Evolutionary conservation across 1,284 basidiomycete species (phyloP).

Genomic region (Filobasidium uniguttulatum): DNA sequence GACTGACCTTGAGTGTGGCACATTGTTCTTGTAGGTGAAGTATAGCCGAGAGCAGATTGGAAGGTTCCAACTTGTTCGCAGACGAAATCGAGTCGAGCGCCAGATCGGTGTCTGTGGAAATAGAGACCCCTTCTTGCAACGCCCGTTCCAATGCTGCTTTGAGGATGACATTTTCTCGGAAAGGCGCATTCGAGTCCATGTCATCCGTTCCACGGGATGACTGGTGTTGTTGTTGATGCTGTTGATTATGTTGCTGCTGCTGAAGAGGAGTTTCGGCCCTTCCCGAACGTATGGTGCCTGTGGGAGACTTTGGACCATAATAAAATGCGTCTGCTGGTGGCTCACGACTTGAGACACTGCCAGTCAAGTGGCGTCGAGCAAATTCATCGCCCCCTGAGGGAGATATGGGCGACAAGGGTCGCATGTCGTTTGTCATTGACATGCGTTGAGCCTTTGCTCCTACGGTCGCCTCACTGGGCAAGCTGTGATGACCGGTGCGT

Average conservation of each 20-base stretch:
- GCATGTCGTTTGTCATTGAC: slow-evolving; percentile 26
- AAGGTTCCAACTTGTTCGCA: slow-evolving; percentile 24
- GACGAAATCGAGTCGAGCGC: background rate
- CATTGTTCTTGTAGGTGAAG: slow-evolving; percentile 80
- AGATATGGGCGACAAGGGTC: slow-evolving; percentile 37
- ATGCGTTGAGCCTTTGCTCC: too few relatives aligned
- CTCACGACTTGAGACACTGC: slow-evolving; percentile 1
- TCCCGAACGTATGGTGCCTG: slow-evolving; percentile 43
- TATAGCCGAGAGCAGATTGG: slow-evolving; percentile 54
- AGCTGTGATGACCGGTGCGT: too few relatives aligned
- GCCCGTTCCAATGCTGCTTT: slow-evolving; percentile 67
- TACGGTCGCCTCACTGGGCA: too few relatives aligned
- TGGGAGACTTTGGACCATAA: slow-evolving; percentile 46
- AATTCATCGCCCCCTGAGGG: background rate
- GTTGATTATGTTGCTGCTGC: slow-evolving; percentile 27
- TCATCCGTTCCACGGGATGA: slow-evolving; percentile 46
- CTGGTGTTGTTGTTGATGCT: slow-evolving; percentile 43
- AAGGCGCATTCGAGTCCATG: background rate
- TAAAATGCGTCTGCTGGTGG: slow-evolving; percentile 47
- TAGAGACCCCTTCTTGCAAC: slow-evolving; percentile 29
- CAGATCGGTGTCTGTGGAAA: too few relatives aligned
- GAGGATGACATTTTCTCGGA: slow-evolving; percentile 38
- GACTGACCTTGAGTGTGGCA: slow-evolving; percentile 67
- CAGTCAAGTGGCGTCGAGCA: slow-evolving; percentile 2
- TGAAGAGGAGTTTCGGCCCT: slow-evolving; percentile 11